A percentile compares a stretch with the other conserved stretches of the same genome.
Conservation (phyloP, 2,329 filamentous ascomycete species). For the Rutstroemia sp. region DNA sequence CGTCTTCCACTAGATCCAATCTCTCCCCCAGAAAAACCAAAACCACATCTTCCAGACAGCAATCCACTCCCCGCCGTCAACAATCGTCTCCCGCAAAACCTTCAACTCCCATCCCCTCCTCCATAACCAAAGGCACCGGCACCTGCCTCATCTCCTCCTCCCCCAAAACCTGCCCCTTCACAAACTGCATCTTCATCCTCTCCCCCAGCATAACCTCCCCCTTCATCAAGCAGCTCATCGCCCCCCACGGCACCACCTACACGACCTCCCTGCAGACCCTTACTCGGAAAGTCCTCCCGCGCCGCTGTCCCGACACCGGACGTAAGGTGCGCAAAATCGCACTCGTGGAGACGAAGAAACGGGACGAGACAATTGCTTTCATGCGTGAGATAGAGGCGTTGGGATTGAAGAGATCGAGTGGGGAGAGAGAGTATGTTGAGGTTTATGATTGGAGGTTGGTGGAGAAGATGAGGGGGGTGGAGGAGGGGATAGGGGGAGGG, state of each 20-base stretch:
- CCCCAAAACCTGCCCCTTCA: constrained; percentile 11
- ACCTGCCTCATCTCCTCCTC: constrained; percentile 9
- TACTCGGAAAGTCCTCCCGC: constrained; percentile 12
- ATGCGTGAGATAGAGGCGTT: constrained; percentile 24
- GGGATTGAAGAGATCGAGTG: constrained; percentile 18
- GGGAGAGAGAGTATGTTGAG: constrained; percentile 27
- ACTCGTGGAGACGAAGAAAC: constrained; percentile 30
- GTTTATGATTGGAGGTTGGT: constrained; percentile 35
- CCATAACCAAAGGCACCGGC: constrained; percentile 10
- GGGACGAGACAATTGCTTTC: constrained; percentile 26
- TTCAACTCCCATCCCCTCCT: not conserved
- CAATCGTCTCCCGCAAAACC: not conserved
- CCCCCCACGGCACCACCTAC: constrained; percentile 16
- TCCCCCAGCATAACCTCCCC: constrained; percentile 18
- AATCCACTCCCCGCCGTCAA: not conserved
- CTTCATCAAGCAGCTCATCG: constrained; percentile 15
- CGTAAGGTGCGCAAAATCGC: constrained; percentile 25
- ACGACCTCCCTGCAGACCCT: constrained; percentile 13
- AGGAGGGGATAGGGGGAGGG: constrained; percentile 30
- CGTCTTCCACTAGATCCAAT: not conserved
- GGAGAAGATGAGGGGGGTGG: constrained; percentile 35
- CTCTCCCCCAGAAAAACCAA: not conserved
- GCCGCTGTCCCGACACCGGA: constrained; percentile 12
- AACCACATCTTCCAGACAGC: not conserved
- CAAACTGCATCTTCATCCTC: constrained; percentile 22